Conservation (phyloP, 2,329 filamentous ascomycete genomes). For the Sphaerulina populicola region DNA sequence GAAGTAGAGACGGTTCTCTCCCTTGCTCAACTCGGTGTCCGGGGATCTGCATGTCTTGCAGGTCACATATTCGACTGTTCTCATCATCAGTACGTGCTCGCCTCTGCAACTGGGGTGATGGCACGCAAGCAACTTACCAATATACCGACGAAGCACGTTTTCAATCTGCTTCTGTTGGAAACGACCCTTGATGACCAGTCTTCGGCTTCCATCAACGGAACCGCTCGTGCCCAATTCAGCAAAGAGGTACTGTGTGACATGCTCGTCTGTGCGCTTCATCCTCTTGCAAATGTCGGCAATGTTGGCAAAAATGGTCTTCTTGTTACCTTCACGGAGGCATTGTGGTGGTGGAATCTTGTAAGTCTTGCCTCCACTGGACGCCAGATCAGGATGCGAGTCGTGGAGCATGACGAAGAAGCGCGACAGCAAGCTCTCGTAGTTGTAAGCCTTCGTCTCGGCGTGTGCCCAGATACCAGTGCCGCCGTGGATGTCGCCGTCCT, state of each 20-base stretch:
- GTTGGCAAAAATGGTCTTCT: constrained; percentile 99
- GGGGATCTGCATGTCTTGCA: constrained; percentile 97
- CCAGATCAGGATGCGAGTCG: constrained; percentile 93
- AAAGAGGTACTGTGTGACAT: constrained; percentile 85
- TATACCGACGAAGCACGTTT: constrained; percentile 91
- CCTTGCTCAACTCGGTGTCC: constrained; percentile 94
- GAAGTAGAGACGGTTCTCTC: constrained; percentile 98
- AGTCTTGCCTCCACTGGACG: constrained; percentile 65
- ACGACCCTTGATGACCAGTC: constrained; percentile 96
- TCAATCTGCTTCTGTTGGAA: constrained; percentile 99
- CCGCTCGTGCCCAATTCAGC: constrained; percentile 96
- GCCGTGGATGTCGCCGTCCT: constrained; percentile 68
- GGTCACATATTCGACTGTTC: constrained; percentile 82
- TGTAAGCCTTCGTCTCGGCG: constrained; percentile 66
- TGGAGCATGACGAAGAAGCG: constrained; percentile 93
- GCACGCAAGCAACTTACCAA: constrained; percentile 52
- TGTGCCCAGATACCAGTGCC: constrained; percentile 89
- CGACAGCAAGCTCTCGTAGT: constrained; percentile 74
- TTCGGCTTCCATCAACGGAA: constrained; percentile 84
- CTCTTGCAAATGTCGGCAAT: constrained; percentile 97
- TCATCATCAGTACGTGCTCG: constrained; percentile 20
- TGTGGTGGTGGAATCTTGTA: constrained; percentile 99
- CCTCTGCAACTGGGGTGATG: too few relatives aligned
- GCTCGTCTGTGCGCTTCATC: constrained; percentile 98
- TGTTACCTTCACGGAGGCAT: constrained; percentile 98